Percentiles rank a stretch among this genome's conserved stretches.
These are phyloP conservation scores for Leucogyrophana mollusca DNA, from an alignment of 768 basidiomycete species.

Conservation along the genomic window DNA sequence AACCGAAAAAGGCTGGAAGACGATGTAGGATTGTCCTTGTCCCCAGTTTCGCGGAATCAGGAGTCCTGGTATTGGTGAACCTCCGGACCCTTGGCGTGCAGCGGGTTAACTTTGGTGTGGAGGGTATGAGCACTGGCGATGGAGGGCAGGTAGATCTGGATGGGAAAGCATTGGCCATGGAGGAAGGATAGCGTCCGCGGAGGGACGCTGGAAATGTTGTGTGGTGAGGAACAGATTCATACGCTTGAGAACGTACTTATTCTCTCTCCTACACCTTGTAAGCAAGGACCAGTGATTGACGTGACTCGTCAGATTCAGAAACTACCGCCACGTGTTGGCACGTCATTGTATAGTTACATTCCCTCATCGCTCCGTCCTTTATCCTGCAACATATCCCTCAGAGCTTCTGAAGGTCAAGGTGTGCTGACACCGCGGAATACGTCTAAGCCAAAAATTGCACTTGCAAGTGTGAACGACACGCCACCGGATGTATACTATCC, in stretches of 20 bases:
- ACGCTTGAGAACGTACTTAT: constrained; percentile 1
- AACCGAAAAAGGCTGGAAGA: constrained; percentile 27
- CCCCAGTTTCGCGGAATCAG: constrained; percentile 78
- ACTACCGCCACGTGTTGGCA: constrained; percentile 3
- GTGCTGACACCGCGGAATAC: too few relatives aligned
- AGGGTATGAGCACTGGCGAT: constrained; percentile 28
- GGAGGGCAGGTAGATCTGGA: constrained; percentile 5
- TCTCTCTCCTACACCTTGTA: background rate
- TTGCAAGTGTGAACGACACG: too few relatives aligned
- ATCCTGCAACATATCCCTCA: too few relatives aligned
- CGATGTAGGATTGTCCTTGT: constrained; percentile 75
- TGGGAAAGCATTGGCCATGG: constrained; percentile 17
- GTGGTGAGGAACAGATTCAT: background rate
- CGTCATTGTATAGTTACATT: background rate
- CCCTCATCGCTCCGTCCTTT: background rate
- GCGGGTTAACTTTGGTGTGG: constrained; percentile 54
- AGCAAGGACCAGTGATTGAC: background rate
- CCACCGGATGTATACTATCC: too few relatives aligned
- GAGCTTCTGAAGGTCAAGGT: too few relatives aligned
- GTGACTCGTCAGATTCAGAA: background rate
- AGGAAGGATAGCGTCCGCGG: constrained; percentile 17
- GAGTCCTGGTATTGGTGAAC: constrained; percentile 78
- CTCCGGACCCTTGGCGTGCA: constrained; percentile 71
- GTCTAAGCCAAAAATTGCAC: too few relatives aligned
- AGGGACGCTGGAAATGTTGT: constrained; percentile 1